Base-by-base conservation (phyloP, 805 yeast genomes). In the Jamesozyma gamospora region DNA sequence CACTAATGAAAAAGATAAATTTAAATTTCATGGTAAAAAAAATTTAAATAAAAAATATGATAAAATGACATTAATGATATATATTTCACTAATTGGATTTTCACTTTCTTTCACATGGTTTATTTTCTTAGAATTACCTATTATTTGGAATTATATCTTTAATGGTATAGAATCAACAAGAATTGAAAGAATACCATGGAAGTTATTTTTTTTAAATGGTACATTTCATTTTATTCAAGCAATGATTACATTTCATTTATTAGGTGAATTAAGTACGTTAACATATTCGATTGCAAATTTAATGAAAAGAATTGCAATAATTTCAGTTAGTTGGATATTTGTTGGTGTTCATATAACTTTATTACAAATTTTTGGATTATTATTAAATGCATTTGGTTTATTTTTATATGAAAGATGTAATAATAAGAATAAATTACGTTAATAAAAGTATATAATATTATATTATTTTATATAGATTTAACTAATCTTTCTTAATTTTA, bases 271-370 rank as follows among this genome's bases (percentile, higher is more conserved):
- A 5, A 82, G 94, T 2, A 84, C 96, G 0, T 78, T 87, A 11
- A 75, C 92, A 3, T 87, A 85, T 61, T 82, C 94, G 2, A 79
- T 87, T 41, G 95, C 95, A 3, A 77, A 84, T 32, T 72, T 87
- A 74, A 73, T 87, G 75, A 87, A 87, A 63, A 75, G 95, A 52
- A 82, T 87, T n/a, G 82, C 84, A 1, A 75, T 87, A 25, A 86
- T 87, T 32, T 71, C 81, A 1, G 79, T 80, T 1, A 83, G 95
- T 50, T 82, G 88, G 65, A 42, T 81, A 31, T 73, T 71, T 67
- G 71, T 69, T 28, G 79, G 79, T 19, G 71, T 69, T 17, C 49
- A 53, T 14, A 59, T 77, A n/a, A 63, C 74, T 2, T 37, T 61
- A 1, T 53, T 60, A 16, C 84, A 79, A 52, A 36, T 60, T 3